phyloP scores from a whole-genome alignment of 2,329 filamentous ascomycete species.

The Celoporthe dispersa region DNA sequence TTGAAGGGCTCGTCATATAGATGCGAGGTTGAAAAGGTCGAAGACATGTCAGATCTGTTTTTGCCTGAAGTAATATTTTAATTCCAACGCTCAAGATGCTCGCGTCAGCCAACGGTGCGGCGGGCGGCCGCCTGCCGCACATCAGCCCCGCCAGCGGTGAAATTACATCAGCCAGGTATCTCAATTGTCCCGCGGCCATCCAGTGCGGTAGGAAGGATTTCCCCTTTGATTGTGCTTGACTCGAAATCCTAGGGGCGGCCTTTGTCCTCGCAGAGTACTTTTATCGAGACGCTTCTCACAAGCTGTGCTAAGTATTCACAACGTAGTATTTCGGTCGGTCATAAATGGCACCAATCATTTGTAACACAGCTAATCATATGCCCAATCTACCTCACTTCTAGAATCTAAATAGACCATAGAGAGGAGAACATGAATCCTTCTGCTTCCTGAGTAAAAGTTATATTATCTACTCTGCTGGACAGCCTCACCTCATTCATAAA shows the following conservation, averaged over 20 bases:
- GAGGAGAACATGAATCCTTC: neutral
- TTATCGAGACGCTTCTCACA: too few relatives aligned
- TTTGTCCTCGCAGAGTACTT: neutral
- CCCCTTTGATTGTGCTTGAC: neutral
- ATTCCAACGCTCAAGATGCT: neutral
- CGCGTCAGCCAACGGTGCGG: slow-evolving; percentile 13
- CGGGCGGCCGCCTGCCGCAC: slow-evolving; percentile 7
- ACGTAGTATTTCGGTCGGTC: too few relatives aligned
- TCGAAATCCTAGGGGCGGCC: neutral
- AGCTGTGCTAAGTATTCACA: too few relatives aligned
- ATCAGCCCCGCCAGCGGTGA: neutral
- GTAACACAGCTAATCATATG: neutral
- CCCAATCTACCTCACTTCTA: neutral
- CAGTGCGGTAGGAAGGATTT: neutral
- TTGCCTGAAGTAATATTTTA: neutral
- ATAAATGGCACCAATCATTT: neutral
- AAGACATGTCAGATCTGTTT: too few relatives aligned
- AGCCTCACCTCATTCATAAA: neutral
- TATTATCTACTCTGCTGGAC: neutral
- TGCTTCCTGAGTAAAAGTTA: neutral
- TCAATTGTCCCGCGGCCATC: neutral
- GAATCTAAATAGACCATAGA: neutral
- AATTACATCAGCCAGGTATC: neutral
- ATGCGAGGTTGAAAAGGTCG: too few relatives aligned
- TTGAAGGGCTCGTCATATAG: too few relatives aligned